phyloP scores from a whole-genome alignment of 2,329 filamentous ascomycete species.

The Sporothrix phasma region DNA sequence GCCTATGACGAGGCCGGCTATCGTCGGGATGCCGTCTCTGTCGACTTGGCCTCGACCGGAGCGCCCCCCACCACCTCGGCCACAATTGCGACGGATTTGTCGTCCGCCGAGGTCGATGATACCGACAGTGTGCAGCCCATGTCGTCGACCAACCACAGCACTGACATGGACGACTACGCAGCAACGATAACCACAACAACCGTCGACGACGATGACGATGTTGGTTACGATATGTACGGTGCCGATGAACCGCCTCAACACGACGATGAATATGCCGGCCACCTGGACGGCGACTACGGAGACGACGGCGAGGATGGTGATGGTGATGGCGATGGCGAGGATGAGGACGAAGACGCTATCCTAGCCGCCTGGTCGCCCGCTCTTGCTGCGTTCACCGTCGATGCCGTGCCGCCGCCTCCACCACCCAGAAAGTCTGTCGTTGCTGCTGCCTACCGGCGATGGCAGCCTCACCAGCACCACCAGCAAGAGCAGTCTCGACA shows the following conservation, averaged over 20 bases:
- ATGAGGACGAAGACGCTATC: conserved; percentile 10
- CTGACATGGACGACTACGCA: not conserved
- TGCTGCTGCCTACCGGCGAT: not conserved
- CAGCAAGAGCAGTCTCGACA: not conserved
- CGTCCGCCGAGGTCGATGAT: not conserved
- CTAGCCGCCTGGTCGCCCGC: conserved; percentile 10
- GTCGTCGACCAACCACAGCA: conserved; percentile 7
- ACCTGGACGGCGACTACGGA: not conserved
- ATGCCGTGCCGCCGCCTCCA: not conserved
- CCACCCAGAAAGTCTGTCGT: not conserved
- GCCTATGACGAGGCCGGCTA: conserved; percentile 6
- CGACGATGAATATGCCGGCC: not conserved
- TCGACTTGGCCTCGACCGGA: not conserved
- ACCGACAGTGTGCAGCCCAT: conserved; percentile 1
- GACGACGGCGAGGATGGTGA: not conserved
- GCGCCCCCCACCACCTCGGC: not conserved
- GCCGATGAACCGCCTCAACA: not conserved
- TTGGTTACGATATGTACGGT: not conserved
- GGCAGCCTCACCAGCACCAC: not conserved
- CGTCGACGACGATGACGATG: not conserved
- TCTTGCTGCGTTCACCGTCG: conserved; percentile 6
- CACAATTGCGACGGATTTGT: not conserved
- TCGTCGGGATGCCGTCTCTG: not conserved
- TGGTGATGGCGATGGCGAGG: not conserved
- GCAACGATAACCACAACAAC: not conserved